Base-by-base conservation (phyloP, 2,329 filamentous ascomycete species). In the Geoglossum cookeanum region DNA sequence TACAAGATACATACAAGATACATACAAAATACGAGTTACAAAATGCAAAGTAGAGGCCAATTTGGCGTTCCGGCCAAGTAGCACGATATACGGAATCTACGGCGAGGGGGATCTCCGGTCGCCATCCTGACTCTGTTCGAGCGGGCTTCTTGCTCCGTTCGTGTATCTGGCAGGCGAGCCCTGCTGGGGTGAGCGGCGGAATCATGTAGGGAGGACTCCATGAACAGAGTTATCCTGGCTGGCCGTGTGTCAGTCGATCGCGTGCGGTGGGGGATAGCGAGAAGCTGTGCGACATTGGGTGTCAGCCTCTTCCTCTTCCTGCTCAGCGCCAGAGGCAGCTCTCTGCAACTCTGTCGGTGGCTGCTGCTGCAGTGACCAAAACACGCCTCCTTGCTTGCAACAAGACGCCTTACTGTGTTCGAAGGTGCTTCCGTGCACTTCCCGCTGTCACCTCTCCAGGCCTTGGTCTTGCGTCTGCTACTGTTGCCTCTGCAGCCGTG, bases 311-410 rank as follows among this genome's bases (percentile, higher is more conserved):
- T 30, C 11, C 22, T 22, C 22, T 22, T 22, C 22, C 22, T 22
- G 22, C 22, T 22, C 22, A 22, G 22, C 22, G 22, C 22, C 22
- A 22, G 22, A 22, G 22, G 22, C 22, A 22, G 22, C 47, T 13
- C 7, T 13, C 29, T 33, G 27, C 48, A 15, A 9, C n/a, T 29
- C 9, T n/a, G 29, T 33, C 48, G 15, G 48, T 52, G 48, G 48
- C 47, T 49, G 47, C 48, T 52, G 42, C 42, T 35, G 49, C 49
- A 17, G 49, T 35, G 49, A 53, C 49, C 49, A 53, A 53, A 33
- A 53, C 49, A 53, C 49, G 30, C 49, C 49, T 53, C 49, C 30
- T 53, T 53, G 49, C 48, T 13, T 33, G 9, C 9, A 9, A 42
- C 11, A 9, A 42, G 11, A 52, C 27, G 48, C 33, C 49, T 17